Evolutionary conservation across 148 eudicot species (phyloP), one percentile per base, ranked within the genome.

Genomic region (Agrostemma githago): DNA sequence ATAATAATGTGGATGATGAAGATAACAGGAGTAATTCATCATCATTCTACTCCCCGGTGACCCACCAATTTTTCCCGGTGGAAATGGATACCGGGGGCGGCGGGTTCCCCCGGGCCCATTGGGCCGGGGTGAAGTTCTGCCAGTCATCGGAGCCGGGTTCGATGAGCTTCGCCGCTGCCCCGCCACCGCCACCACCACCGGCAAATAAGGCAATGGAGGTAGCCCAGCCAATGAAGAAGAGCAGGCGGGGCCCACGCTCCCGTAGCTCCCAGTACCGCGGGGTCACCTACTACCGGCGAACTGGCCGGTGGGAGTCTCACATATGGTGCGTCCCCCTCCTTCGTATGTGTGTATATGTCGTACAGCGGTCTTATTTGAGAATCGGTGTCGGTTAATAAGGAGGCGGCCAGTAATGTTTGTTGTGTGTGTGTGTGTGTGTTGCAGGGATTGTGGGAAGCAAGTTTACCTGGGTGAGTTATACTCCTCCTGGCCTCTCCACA

Each of bases 251-350:
- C 5, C 98, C 98, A 3, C 84, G 98, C 79, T 93, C 98, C 3
- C 78, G 98, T 12, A 93, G 98, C 84, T 93, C 98, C 0, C 98
- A 93, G 79, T 91, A 93, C 64, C 82, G 98, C 3, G 98, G 98
- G 1, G 98, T 93, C 48, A 93, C 98, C 53, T 93, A 86, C 72
- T 93, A 93, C 88, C 87, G 98, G 82, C 63, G 98, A 11, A 93
- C 98, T 66, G 98, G 98, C 79, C 96, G 98, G 34, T 93, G 98
- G 98, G 98, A 93, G 68, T 93, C 98, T n/a, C 98, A 93, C 65
- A 93, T 93, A 71, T 93, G 98, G 98, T 90, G 61, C 58, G 73
- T 71, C 1, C 34, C 34, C 34, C 34, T 26, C 34, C 34, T 26
- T 1, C 34, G n/a, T n/a, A n/a, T n/a, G n/a, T n/a, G n/a, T n/a